Base-by-base conservation (phyloP, 2,329 filamentous ascomycete genomes). In the Coleophoma eucalyptorum region DNA sequence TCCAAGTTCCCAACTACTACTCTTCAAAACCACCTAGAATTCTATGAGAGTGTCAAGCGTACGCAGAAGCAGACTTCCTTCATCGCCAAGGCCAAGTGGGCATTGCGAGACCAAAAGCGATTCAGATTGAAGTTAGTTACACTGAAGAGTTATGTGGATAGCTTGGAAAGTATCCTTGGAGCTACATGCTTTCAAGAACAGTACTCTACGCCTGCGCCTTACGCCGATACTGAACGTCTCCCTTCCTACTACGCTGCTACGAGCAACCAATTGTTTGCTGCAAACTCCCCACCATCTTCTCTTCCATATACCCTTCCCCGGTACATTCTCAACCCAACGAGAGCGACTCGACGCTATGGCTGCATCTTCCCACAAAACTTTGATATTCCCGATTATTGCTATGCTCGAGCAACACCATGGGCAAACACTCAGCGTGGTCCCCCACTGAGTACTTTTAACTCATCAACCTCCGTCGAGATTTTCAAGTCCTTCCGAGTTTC, bases 401-500 rank as follows among this genome's bases (percentile, higher is more conserved):
- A 32, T 44, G 12, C 19, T 33, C 19, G 21, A n/a, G 16, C n/a
- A 21, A n/a, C 42, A 32, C 21, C 42, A 31, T 26, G 19, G 16
- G 19, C 31, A 12, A 44, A 31, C 6, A 15, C 26, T 26, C 21
- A 15, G 10, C 20, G 11, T 15, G 13, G 26, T n/a, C 18, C 10
- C 16, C 18, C 15, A 26, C 11, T n/a, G 16, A 16, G 13, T 26
- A 15, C 42, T 5, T n/a, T 20, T 18, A 15, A n/a, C 42, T 44
- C 42, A 15, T 32, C 19, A 5, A 33, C 20, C 10, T 44, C 18
- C 15, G 76, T 38, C 74, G 50, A 48, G n/a, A 86, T 86, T 48
- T 86, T 86, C 74, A 86, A 86, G 61, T 83, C 79, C 5, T 86
- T 87, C 75, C 80, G 83, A 43, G 83, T 87, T 15, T 80, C 78